These are phyloP conservation scores for Eutrema yunnanense DNA, from an alignment of 345 rosid species.

Conservation along the genomic window DNA sequence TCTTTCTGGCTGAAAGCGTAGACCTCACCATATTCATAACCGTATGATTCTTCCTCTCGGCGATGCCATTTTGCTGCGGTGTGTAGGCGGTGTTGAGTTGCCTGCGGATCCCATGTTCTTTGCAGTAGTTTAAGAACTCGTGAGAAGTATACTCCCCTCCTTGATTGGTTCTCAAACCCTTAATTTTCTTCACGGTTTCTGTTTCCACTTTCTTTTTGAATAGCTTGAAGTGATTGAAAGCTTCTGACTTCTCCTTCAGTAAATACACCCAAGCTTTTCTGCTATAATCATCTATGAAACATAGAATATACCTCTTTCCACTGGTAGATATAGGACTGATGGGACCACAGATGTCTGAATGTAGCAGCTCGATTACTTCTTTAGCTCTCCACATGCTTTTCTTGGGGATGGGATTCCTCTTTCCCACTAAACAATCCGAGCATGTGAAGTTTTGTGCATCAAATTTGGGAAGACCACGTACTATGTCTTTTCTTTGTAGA, in stretches of 20 bases:
- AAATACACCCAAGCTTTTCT: not conserved
- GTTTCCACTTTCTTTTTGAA: not conserved
- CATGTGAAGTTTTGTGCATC: not conserved
- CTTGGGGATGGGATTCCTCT: too few species aligned
- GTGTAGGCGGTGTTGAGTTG: not conserved
- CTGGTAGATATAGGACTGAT: not conserved
- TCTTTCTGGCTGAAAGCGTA: not conserved
- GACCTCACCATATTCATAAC: conserved; percentile 4
- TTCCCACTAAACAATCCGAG: not conserved
- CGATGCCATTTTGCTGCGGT: not conserved
- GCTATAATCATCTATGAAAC: not conserved
- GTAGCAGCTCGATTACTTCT: too few species aligned
- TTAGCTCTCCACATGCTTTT: too few species aligned
- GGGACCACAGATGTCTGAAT: too few species aligned
- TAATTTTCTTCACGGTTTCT: not conserved
- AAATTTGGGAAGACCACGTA: not conserved
- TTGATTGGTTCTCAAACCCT: not conserved
- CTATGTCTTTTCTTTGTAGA: not conserved
- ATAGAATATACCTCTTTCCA: too few species aligned
- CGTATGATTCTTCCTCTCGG: not conserved
- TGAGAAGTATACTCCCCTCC: not conserved
- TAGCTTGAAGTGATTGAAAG: too few species aligned
- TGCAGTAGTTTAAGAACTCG: too few species aligned
- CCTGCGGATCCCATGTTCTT: too few species aligned
- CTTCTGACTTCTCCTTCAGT: too few species aligned